phyloP scores from a whole-genome alignment of 2,329 filamentous ascomycete species.

The Penicillium sp. region DNA sequence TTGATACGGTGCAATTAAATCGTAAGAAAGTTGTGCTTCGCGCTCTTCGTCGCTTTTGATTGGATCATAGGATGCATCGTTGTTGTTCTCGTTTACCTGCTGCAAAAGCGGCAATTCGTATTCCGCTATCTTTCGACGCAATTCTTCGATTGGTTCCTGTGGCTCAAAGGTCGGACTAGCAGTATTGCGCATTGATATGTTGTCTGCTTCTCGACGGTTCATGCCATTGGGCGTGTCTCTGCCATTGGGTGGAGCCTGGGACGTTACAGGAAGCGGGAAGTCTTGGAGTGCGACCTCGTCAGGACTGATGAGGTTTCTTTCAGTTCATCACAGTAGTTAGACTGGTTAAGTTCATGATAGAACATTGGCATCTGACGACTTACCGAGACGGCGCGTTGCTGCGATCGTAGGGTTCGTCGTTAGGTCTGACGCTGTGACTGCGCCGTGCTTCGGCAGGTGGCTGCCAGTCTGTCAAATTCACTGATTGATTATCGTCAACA shows the following conservation, averaged over 20 bases:
- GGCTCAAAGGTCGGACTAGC: background rate
- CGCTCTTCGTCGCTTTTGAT: slow-evolving; percentile 26
- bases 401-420: slow-evolving; percentile 5
- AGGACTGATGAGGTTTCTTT: background rate
- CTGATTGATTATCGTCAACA: slow-evolving; percentile 4
- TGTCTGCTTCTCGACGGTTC: background rate
- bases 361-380: background rate
- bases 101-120: slow-evolving; percentile 28
- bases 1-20: slow-evolving; percentile 31
- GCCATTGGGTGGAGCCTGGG: background rate
- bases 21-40: slow-evolving; percentile 23
- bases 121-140: slow-evolving; percentile 24
- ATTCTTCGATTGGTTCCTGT: slow-evolving; percentile 18
- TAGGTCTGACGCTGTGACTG: background rate
- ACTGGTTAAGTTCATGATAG: no score
- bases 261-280: slow-evolving; percentile 2
- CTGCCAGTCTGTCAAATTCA: slow-evolving; percentile 1
- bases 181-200: background rate
- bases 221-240: background rate
- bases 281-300: background rate
- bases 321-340: no score
- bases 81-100: slow-evolving; percentile 23
- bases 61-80: slow-evolving; percentile 25
- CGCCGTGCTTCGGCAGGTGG: background rate
- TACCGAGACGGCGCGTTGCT: slow-evolving; percentile 3